phyloP scores from a whole-genome alignment of 2,329 filamentous ascomycete genomes.

The Diplocarpon rosae region DNA sequence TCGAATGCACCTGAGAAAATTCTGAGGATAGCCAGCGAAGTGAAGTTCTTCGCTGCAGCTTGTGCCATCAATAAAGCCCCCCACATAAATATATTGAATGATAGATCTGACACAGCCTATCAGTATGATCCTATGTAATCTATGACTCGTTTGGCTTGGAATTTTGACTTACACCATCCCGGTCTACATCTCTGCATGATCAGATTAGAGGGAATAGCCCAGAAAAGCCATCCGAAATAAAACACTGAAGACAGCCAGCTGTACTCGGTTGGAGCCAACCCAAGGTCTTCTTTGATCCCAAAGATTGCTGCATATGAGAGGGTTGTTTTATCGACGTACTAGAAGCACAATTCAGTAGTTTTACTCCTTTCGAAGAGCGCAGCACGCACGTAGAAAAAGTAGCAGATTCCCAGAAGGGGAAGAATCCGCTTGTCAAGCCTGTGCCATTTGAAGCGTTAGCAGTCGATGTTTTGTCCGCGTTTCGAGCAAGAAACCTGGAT shows the following conservation, averaged over 20 bases:
- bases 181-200: slow-evolving; percentile 2
- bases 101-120: not conserved
- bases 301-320: slow-evolving; percentile 45
- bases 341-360: no score
- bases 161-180: not conserved
- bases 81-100: slow-evolving; percentile 1
- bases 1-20: not conserved
- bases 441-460: slow-evolving; percentile 17
- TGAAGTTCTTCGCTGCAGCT: slow-evolving; percentile 1
- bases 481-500: no score
- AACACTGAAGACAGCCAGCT: slow-evolving; percentile 31
- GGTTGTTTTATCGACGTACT: slow-evolving; percentile 31
- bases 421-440: slow-evolving; percentile 50
- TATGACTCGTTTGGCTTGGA: not conserved
- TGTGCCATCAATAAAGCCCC: slow-evolving; percentile 3
- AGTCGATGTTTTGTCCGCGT: no score
- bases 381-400: slow-evolving; percentile 29
- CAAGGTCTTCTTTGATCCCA: slow-evolving; percentile 42
- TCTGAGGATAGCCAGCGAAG: not conserved
- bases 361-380: no score
- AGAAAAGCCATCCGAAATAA: slow-evolving; percentile 3
- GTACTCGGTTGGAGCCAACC: slow-evolving; percentile 39
- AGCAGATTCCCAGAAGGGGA: slow-evolving; percentile 43
- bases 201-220: slow-evolving; percentile 1
- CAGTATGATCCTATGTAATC: no score